phyloP scores from a whole-genome alignment of 306 rosid genomes.

The Rosa rugosa region DNA sequence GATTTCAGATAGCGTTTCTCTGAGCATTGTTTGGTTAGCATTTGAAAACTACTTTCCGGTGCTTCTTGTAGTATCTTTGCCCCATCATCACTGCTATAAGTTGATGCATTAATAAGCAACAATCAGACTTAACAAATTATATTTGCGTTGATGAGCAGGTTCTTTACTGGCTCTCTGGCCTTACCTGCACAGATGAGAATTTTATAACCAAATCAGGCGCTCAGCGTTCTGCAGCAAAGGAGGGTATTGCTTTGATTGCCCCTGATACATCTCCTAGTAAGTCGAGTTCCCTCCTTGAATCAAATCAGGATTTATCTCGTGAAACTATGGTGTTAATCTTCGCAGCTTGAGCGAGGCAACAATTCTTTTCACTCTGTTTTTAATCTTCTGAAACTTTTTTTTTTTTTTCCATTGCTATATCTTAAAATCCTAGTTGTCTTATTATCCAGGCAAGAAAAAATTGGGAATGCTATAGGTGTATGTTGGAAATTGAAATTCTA shows the following conservation, averaged over 20 bases:
- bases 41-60: not conserved
- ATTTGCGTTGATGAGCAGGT: slow-evolving; percentile 45
- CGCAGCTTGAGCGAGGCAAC: not conserved
- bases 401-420: not conserved
- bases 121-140: not conserved
- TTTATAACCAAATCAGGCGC: slow-evolving; percentile 78
- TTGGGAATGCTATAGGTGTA: not conserved
- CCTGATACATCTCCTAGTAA: slow-evolving; percentile 95
- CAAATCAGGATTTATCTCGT: not conserved
- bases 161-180: slow-evolving; percentile 91
- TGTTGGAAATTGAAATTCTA: not conserved
- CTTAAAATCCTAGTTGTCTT: not conserved
- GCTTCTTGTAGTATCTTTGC: not conserved
- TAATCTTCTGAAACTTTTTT: not conserved
- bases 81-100: not conserved
- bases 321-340: not conserved
- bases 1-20: not conserved
- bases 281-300: slow-evolving; percentile 1
- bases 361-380: not conserved
- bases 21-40: not conserved
- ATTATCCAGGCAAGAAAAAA: not conserved
- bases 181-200: slow-evolving; percentile 82
- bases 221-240: slow-evolving; percentile 71
- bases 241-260: slow-evolving; percentile 72
- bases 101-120: slow-evolving; percentile 6